These are phyloP conservation scores for Didymella segeticola DNA, from an alignment of 2,329 filamentous ascomycete species.

Conservation along the genomic window DNA sequence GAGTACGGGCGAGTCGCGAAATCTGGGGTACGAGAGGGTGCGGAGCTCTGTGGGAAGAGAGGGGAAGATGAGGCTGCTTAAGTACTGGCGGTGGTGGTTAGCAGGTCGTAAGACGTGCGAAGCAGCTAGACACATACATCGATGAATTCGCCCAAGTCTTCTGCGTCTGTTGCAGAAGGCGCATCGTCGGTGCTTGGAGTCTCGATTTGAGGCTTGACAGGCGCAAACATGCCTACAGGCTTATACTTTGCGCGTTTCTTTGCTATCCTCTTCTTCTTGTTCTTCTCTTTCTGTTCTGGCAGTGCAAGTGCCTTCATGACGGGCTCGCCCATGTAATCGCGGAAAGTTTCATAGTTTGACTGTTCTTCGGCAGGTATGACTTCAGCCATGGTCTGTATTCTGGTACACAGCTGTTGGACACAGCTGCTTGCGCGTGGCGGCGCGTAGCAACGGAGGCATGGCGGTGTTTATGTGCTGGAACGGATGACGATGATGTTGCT, in stretches of 20 bases:
- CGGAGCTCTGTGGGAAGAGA: conserved; percentile 68
- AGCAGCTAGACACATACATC: conserved; percentile 57
- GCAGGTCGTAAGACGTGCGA: not conserved
- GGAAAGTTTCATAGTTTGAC: conserved; percentile 71
- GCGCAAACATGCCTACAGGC: conserved; percentile 17
- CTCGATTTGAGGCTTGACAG: conserved; percentile 5
- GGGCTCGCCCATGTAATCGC: conserved; percentile 74
- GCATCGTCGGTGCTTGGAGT: not conserved
- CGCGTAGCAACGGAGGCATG: conserved; percentile 16
- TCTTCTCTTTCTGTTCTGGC: conserved; percentile 51
- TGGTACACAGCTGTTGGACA: not conserved
- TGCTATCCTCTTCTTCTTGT: conserved; percentile 52
- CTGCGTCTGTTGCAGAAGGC: conserved; percentile 54
- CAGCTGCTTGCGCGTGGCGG: conserved; percentile 5
- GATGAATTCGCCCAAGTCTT: conserved; percentile 80
- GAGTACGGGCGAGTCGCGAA: conserved; percentile 58
- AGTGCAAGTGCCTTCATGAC: conserved; percentile 67
- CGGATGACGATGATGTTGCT: conserved; percentile 31
- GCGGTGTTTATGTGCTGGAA: conserved; percentile 22
- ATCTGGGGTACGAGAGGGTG: conserved; percentile 65
- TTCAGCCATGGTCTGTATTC: conserved; percentile 34
- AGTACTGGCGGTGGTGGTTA: too few species aligned
- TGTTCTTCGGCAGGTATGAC: conserved; percentile 47
- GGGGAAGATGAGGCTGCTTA: conserved; percentile 72
- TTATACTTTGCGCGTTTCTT: conserved; percentile 43